Evolutionary conservation across 352 stramenopile genomes (phyloP), one percentile per base, ranked within the genome.

Genomic region (Phytophthora ohioensis): DNA sequence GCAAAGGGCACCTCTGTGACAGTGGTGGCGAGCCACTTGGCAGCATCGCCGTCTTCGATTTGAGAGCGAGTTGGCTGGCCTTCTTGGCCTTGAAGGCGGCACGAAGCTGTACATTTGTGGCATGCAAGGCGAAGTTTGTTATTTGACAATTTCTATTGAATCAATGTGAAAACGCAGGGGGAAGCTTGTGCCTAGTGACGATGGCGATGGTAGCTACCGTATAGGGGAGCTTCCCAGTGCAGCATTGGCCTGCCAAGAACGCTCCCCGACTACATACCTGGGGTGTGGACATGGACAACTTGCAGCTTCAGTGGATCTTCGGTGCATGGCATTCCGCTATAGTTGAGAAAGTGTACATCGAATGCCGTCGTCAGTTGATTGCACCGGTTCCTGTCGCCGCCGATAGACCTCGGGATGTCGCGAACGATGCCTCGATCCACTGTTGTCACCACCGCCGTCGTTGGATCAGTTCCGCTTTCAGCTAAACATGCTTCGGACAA

Each of bases 401-500:
- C 42, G 13, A 34, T 17, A 53, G 8, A 45, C 39, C 36, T 8
- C 13, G 30, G 10, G 17, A 46, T 47, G 39, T 46, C 10, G 32
- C 34, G 57, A 49, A n/a, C 38, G 30, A 54, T 21, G 12, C 21
- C 43, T 55, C 12, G n/a, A 32, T 12, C 30, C 32, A 34, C 13
- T 30, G 27, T 48, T 13, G 13, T 59, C 42, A 35, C 38, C 27
- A 11, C 17, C n/a, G 31, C 56, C 17, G 35, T 38, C 47, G 61
- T 64, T 10, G n/a, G 30, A 57, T 59, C 68, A 64, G 13, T n/a
- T 5, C 13, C 31, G n/a, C 2, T 38, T 64, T 79, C 58, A 88
- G 54, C 76, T 69, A 64, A 82, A 69, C 81, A 85, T 90, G 42
- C 69, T 73, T 55, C 73, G 75, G 51, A 92, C 60, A 36, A 77